Conservation (phyloP, 345 rosid genomes). For the Clausena lansium region DNA sequence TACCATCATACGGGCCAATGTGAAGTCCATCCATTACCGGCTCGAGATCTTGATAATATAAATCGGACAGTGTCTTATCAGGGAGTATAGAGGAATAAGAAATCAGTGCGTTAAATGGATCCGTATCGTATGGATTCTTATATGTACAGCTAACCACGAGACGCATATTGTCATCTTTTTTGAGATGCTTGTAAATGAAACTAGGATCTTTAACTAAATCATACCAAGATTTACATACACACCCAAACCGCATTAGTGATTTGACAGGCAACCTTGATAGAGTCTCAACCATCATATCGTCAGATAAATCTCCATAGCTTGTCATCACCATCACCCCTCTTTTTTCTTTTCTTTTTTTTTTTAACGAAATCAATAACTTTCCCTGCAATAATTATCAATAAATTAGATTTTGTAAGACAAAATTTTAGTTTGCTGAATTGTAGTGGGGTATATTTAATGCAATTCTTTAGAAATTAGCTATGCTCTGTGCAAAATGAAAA, state of each 20-base stretch:
- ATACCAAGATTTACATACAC: no score
- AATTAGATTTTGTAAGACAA: background rate
- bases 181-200: background rate
- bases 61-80: background rate
- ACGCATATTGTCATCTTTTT: background rate
- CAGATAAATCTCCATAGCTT: background rate
- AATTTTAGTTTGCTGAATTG: background rate
- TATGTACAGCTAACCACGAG: background rate
- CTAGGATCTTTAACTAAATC: background rate
- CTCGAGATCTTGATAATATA: background rate
- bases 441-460: no score
- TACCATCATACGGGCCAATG: background rate
- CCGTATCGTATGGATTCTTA: background rate
- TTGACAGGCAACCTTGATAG: background rate
- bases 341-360: fast-evolving
- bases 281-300: background rate
- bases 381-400: background rate
- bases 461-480: no score
- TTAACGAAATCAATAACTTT: background rate
- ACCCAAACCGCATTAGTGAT: no score
- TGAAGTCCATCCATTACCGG: background rate
- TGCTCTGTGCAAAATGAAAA: no score
- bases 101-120: background rate
- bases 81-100: background rate
- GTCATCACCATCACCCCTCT: background rate